A percentile compares a stretch with the other conserved stretches of the same genome.
Conservation (phyloP, 2,329 filamentous ascomycete genomes). For the Pseudocercospora musae region DNA sequence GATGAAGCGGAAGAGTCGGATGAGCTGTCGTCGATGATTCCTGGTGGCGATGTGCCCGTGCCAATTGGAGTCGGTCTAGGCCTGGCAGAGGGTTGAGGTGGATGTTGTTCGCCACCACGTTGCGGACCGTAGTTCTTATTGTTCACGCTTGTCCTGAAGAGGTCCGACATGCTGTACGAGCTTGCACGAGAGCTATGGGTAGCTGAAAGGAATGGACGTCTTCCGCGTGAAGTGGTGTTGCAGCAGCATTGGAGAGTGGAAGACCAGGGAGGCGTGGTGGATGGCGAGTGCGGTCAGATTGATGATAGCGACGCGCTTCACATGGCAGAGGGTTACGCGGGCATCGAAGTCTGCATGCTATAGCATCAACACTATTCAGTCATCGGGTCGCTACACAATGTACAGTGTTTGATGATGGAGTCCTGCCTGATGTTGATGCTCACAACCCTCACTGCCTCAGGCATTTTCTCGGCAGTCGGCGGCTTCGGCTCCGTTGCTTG, state of each 20-base stretch:
- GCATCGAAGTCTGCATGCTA: neutral
- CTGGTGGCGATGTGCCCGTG: constrained; percentile 15
- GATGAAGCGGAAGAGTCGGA: constrained; percentile 78
- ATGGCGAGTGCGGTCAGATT: neutral
- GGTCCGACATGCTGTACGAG: constrained; percentile 28
- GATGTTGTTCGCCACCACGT: neutral
- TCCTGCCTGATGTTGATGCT: neutral
- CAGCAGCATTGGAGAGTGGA: neutral
- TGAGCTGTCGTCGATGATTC: constrained; percentile 16
- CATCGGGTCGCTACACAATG: no score
- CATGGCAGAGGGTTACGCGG: neutral
- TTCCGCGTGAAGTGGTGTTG: neutral
- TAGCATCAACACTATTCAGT: no score
- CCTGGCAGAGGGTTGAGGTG: constrained; percentile 7
- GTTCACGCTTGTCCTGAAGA: constrained; percentile 25
- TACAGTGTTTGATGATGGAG: no score
- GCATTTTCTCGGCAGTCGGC: neutral
- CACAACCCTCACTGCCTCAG: no score
- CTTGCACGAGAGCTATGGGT: constrained; percentile 9
- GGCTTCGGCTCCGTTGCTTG: neutral
- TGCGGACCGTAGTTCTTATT: constrained; percentile 2
- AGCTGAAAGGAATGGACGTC: neutral
- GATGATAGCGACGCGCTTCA: neutral
- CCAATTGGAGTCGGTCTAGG: constrained; percentile 23
- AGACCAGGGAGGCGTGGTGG: neutral